Percentiles rank a stretch among this genome's conserved stretches.
Evolutionary conservation across 2,329 filamentous ascomycete genomes (phyloP).

Genomic region (Ophiosphaerella korrae): DNA sequence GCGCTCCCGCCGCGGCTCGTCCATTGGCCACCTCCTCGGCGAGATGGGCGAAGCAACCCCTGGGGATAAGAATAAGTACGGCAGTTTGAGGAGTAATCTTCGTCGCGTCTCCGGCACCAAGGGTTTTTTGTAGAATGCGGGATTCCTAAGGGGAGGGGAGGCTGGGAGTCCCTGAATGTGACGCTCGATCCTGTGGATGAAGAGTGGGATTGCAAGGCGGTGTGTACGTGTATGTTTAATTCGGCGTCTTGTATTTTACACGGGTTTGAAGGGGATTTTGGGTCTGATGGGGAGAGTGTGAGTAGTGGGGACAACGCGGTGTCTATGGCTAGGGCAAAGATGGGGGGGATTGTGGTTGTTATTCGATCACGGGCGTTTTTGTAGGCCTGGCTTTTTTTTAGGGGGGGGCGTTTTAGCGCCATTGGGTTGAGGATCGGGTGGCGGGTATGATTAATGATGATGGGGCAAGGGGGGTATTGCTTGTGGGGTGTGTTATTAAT

Average conservation of each 20-base stretch:
- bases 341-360: conserved; percentile 37
- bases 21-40: conserved; percentile 47
- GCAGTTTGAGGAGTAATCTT: conserved; percentile 38
- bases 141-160: conserved; percentile 36
- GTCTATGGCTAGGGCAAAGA: not conserved
- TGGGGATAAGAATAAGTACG: conserved; percentile 40
- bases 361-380: conserved; percentile 45
- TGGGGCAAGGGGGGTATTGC: conserved; percentile 1
- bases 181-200: conserved; percentile 28
- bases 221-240: too few relatives aligned
- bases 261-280: too few relatives aligned
- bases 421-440: too few relatives aligned
- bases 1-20: conserved; percentile 51
- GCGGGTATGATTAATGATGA: not conserved
- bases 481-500: not conserved
- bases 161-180: conserved; percentile 33
- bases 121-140: conserved; percentile 56
- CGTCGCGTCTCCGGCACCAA: conserved; percentile 54
- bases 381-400: conserved; percentile 5
- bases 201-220: conserved; percentile 18
- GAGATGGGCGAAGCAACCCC: conserved; percentile 41
- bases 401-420: too few relatives aligned
- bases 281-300: conserved; percentile 12
- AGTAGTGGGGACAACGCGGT: conserved; percentile 19
- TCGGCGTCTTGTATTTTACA: too few relatives aligned